Evolutionary conservation across 148 eudicot species (phyloP), one percentile per base, ranked within the genome.

Genomic region (Persicaria tinctoria): DNA sequence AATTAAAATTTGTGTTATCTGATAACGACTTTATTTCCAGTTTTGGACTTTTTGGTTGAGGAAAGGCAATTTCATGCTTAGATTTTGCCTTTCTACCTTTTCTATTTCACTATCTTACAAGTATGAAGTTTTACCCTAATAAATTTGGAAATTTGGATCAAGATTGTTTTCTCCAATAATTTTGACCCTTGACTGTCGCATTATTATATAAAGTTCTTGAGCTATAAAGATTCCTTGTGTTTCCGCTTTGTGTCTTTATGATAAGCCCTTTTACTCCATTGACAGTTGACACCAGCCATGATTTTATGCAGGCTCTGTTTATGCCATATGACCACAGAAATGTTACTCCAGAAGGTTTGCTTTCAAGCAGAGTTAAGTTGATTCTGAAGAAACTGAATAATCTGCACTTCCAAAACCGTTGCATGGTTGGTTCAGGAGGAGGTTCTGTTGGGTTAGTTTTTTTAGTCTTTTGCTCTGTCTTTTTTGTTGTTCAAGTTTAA

Each of bases 251-350:
- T 38, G 13, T 38, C 44, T 13, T 41, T 11, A 12, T 38, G 47
- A 66, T 6, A 66, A 12, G 16, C 18, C 48, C 38, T 64, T 64
- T 18, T 64, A 11, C 46, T 17, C 44, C 70, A 10, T 47, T 38
- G 46, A 66, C 16, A 41, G 18, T 47, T 66, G 70, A 66, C 70
- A 66, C 17, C 48, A 66, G 17, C 70, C 47, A 41, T 66, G 70
- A 44, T 8, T 41, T 5, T 66, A 66, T 41, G 18, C 82, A 94
- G 98, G 98, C 98, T 68, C 73, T 94, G 76, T 94, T 94, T 83
- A 94, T 94, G 98, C 98, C 98, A 75, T 94, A 94, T 57, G 98
- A 94, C 85, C 98, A 94, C 89, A 91, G 86, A 81, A 94, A 94
- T 74, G 85, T 86, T 14, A 94, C 98, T 12, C 98, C 98, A 49